These are phyloP conservation scores for Hyaloperonospora arabidopsidis DNA, from an alignment of 352 stramenopile species.

Conservation along the genomic window DNA sequence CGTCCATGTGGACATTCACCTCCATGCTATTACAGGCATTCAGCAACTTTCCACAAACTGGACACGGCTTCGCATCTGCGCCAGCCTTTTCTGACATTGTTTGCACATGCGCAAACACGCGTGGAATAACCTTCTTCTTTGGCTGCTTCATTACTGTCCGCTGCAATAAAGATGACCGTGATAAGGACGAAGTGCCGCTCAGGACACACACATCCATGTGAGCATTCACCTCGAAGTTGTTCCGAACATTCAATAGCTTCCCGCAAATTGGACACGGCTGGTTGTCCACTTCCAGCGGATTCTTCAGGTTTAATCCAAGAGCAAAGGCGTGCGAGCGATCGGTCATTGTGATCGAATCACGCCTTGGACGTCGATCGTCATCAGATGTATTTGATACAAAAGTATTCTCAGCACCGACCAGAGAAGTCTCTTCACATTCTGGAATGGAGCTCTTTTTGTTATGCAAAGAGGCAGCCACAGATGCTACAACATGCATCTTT, in stretches of 20 bases:
- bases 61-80: slow-evolving; percentile 31
- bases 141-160: slow-evolving; percentile 7
- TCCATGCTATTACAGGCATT: slow-evolving; percentile 43
- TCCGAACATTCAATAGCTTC: slow-evolving; percentile 40
- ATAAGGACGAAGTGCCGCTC: slow-evolving; percentile 5
- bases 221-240: slow-evolving; percentile 49
- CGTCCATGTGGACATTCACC: slow-evolving; percentile 61
- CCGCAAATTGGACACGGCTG: slow-evolving; percentile 44
- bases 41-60: slow-evolving; percentile 50
- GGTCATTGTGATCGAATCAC: slow-evolving; percentile 11
- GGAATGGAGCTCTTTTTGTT: slow-evolving; percentile 10
- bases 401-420: background rate
- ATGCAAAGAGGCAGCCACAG: background rate
- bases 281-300: slow-evolving; percentile 14
- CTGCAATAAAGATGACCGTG: slow-evolving; percentile 10
- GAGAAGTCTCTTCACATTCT: slow-evolving; percentile 26
- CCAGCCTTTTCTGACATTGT: slow-evolving; percentile 1
- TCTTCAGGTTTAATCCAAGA: slow-evolving; percentile 1
- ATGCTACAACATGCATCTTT: background rate
- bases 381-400: background rate
- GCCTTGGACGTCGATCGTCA: background rate
- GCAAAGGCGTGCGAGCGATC: slow-evolving; percentile 5
- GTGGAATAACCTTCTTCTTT: slow-evolving; percentile 8
- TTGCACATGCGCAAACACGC: slow-evolving; percentile 7
- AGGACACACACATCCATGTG: slow-evolving; percentile 54